Evolutionary conservation across 441 rosid genomes (phyloP).

Genomic region (Syzygium malaccense): DNA sequence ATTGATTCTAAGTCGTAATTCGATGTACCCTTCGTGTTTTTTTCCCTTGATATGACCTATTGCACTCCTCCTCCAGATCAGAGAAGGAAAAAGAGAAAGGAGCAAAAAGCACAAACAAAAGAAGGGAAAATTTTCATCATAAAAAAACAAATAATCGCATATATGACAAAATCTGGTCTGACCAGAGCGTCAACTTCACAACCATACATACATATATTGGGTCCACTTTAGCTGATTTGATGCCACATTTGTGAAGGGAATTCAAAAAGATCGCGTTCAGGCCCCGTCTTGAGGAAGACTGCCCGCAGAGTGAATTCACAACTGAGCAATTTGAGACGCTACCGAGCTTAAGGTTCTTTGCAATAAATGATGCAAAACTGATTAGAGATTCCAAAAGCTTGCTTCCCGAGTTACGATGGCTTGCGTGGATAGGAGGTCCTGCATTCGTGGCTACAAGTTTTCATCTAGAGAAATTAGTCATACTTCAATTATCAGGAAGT

Average conservation of each 20-base stretch:
- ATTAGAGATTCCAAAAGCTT: neutral
- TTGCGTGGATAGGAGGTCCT: accelerated
- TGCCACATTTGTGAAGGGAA: neutral
- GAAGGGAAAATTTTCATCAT: no score
- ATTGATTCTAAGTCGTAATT: neutral
- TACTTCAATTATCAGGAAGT: accelerated
- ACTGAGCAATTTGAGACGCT: neutral
- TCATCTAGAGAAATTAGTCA: neutral
- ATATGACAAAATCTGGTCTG: neutral
- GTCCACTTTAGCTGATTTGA: neutral
- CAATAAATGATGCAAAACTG: accelerated
- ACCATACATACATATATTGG: neutral
- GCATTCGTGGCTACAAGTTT: neutral
- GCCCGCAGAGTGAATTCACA: accelerated
- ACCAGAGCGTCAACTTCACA: neutral
- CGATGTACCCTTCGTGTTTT: neutral
- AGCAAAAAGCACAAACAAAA: no score
- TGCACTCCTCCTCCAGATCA: no score
- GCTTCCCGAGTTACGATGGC: neutral
- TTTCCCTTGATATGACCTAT: neutral
- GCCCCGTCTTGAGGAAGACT: accelerated
- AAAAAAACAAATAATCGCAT: no score
- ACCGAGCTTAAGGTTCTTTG: neutral
- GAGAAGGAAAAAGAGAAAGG: no score
- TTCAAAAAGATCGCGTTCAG: accelerated